Conservation (phyloP, 192 early-diverging fungal species). For the Umbelopsis isabellina region DNA sequence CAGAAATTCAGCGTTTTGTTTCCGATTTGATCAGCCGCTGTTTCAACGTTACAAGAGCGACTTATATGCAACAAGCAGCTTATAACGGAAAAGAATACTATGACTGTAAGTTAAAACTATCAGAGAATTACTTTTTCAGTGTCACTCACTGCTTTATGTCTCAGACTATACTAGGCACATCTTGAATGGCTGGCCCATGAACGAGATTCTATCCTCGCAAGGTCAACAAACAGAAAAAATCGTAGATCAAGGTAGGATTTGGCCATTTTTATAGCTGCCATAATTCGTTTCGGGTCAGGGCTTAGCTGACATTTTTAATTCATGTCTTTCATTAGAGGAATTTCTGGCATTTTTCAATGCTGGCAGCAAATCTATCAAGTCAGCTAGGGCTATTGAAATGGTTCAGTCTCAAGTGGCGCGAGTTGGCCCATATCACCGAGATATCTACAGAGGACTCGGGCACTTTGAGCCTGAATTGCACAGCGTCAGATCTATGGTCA, state of each 20-base stretch:
- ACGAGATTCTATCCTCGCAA: neutral
- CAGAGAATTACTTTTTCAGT: neutral
- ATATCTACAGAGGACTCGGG: neutral
- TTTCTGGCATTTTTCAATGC: slow-evolving; percentile 8
- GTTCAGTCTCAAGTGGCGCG: slow-evolving; percentile 5
- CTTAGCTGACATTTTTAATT: neutral
- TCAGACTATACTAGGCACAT: slow-evolving; percentile 6
- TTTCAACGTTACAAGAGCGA: neutral
- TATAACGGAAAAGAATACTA: slow-evolving; percentile 17
- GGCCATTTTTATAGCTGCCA: too few relatives aligned
- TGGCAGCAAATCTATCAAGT: slow-evolving; percentile 5
- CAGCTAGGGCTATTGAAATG: slow-evolving; percentile 19
- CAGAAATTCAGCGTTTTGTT: neutral
- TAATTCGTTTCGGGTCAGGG: neutral
- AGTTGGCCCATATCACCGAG: slow-evolving; percentile 1
- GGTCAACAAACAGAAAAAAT: slow-evolving; percentile 4
- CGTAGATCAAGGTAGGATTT: neutral
- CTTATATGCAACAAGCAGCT: slow-evolving; percentile 1
- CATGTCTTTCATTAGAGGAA: neutral
- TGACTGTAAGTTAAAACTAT: neutral
- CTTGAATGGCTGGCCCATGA: slow-evolving; percentile 1
- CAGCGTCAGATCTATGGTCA: neutral
- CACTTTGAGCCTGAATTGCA: slow-evolving; percentile 5
- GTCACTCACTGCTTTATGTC: neutral
- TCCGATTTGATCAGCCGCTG: neutral